Conservation (phyloP, 2,329 filamentous ascomycete genomes). For the Aspergillus neotritici region DNA sequence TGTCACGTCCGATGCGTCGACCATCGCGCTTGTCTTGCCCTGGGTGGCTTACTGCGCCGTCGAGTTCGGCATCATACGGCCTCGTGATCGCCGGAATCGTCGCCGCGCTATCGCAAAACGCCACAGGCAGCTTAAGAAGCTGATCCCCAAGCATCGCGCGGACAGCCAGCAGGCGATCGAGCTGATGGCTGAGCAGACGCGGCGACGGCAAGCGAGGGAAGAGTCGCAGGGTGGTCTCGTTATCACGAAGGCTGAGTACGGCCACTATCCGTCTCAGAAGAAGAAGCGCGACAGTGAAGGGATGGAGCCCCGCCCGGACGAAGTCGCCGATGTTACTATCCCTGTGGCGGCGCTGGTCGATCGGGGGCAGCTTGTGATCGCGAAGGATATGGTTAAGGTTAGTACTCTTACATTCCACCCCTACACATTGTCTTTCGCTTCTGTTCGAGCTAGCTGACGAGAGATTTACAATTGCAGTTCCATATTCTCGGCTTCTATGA, state of each 20-base stretch:
- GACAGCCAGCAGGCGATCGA: conserved; percentile 37
- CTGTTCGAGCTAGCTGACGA: conserved; percentile 15
- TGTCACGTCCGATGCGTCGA: conserved; percentile 30
- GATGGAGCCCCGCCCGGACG: conserved; percentile 13
- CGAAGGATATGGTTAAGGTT: conserved; percentile 33
- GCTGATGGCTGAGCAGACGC: conserved; percentile 38
- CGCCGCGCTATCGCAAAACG: conserved; percentile 30
- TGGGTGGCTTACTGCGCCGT: conserved; percentile 37
- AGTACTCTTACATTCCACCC: conserved; percentile 1
- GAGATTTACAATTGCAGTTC: conserved; percentile 25
- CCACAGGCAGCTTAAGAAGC: conserved; percentile 33
- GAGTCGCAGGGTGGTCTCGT: conserved; percentile 32
- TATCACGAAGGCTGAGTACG: conserved; percentile 39
- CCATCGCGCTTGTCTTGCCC: conserved; percentile 33
- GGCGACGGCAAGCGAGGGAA: conserved; percentile 34
- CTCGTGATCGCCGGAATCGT: conserved; percentile 32
- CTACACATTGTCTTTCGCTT: not conserved
- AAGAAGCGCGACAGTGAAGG: conserved; percentile 18
- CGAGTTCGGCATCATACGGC: conserved; percentile 40
- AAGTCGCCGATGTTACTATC: conserved; percentile 38
- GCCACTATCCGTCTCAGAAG: conserved; percentile 25
- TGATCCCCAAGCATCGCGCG: conserved; percentile 30
- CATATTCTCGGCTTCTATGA: conserved; percentile 42
- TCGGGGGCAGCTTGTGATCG: conserved; percentile 35
- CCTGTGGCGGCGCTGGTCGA: conserved; percentile 43